Base-by-base conservation (phyloP, 2,329 filamentous ascomycete species). In the Colletotrichum siamense region DNA sequence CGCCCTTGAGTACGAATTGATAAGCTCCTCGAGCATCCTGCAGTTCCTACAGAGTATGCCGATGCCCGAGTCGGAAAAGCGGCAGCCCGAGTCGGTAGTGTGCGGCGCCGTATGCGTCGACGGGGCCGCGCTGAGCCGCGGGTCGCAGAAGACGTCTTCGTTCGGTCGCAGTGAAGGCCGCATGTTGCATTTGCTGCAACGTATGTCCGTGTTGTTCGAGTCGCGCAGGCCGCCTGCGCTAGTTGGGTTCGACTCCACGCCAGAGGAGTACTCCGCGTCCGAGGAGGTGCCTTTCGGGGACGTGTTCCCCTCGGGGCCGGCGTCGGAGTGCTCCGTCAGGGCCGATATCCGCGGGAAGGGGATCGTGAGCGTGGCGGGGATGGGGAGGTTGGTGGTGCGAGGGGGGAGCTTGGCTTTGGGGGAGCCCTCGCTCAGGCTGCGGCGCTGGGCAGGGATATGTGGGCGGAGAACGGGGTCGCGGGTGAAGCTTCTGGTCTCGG, bases 111-210 rank as follows among this genome's bases (percentile, higher is more conserved):
- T 8, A 13, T 22, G 44, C 44, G n/a, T 24, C n/a, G 44, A 52
- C 3, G 70, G n/a, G 26, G 36, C 36, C 16, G 15, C 59, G 24
- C 70, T 65, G 64, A 74, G 6, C 8, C 26, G 49, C 12, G 32
- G 13, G 6, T 65, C 44, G 16, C 44, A 28, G 28, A 76, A 76
- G 3, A 76, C 34, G 9, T 69, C 57, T 24, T 76, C 70, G 34
- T 73, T 32, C 2, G 74, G 65, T 6, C 70, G 74, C 26, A 76
- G 74, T 9, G 64, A 69, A 2, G 71, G 70, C 24, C 74, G 57
- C 71, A 76, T 76, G 65, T 76, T 74, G 49, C 74, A 76, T 18
- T 76, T 76, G 57, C 74, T 76, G 59, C 74, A 76, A 10, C 74
- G 64, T 8, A 76, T 76, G 12, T 76, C 74, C 8, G 70, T 69